These are phyloP conservation scores for Prunus fruticosa DNA, from an alignment of 306 rosid species.

Conservation along the genomic window DNA sequence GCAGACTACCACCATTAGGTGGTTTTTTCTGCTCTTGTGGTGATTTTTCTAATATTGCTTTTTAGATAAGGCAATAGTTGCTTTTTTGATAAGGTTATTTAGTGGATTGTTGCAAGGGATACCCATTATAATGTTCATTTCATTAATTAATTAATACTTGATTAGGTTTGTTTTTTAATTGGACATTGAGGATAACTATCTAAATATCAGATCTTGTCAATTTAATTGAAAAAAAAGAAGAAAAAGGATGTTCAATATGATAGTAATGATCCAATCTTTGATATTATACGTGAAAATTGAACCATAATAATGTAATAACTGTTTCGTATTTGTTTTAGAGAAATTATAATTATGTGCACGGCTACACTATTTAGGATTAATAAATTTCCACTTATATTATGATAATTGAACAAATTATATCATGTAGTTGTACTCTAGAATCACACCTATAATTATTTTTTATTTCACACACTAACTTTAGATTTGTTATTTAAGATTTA, in stretches of 20 bases:
- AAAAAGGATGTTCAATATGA: not conserved
- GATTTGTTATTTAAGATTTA: too few species aligned
- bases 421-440: too few species aligned
- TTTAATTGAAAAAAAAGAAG: not conserved
- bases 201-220: not conserved
- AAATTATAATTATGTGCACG: too few species aligned
- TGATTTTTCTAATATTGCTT: not conserved
- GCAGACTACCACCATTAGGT: not conserved
- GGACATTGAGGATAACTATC: slow-evolving; percentile 3
- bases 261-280: not conserved
- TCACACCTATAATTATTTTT: too few species aligned
- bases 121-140: not conserved
- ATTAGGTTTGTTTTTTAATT: not conserved
- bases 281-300: not conserved
- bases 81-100: not conserved
- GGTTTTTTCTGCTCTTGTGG: not conserved
- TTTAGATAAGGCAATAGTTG: not conserved
- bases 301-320: not conserved
- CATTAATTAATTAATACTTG: slow-evolving; percentile 11
- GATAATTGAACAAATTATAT: too few species aligned
- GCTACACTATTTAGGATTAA: too few species aligned
- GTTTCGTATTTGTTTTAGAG: not conserved
- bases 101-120: slow-evolving; percentile 5
- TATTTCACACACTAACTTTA: too few species aligned
- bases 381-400: too few species aligned